phyloP scores from a whole-genome alignment of 73 alveolate species.

The Stentor coeruleus region DNA sequence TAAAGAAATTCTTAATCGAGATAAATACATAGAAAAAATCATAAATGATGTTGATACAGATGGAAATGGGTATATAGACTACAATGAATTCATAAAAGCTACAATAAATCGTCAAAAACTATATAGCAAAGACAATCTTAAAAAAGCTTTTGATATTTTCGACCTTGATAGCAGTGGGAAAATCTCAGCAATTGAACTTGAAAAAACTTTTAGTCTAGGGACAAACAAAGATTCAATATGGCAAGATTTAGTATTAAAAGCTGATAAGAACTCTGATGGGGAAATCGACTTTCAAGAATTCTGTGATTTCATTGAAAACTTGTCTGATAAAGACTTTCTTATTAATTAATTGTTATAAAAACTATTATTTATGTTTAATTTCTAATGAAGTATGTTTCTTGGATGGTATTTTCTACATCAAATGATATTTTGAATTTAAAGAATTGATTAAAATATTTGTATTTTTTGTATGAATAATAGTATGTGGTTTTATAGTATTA shows the following conservation, averaged over 20 bases:
- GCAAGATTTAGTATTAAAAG: neutral
- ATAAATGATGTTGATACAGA: constrained; percentile 55
- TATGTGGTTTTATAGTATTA: too few relatives aligned
- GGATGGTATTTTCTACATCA: too few relatives aligned
- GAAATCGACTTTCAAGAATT: neutral
- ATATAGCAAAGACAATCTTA: constrained; percentile 39
- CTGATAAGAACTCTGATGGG: neutral
- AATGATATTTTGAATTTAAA: too few relatives aligned
- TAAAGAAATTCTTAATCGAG: neutral
- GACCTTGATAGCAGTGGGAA: neutral
- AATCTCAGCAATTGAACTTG: neutral
- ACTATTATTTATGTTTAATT: too few relatives aligned
- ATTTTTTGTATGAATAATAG: too few relatives aligned
- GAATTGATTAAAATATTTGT: too few relatives aligned
- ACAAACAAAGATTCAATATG: neutral
- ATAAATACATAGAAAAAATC: constrained; percentile 46
- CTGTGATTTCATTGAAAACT: neutral
- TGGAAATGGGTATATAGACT: constrained; percentile 56
- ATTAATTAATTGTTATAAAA: too few relatives aligned
- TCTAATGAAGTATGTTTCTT: too few relatives aligned
- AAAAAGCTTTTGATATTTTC: constrained; percentile 7
- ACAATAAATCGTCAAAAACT: constrained; percentile 39
- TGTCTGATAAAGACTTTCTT: too few relatives aligned
- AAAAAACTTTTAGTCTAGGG: neutral
- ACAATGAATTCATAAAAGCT: constrained; percentile 61